Base-by-base conservation (phyloP, 257 asterid species). In the Mentha longifolia region DNA sequence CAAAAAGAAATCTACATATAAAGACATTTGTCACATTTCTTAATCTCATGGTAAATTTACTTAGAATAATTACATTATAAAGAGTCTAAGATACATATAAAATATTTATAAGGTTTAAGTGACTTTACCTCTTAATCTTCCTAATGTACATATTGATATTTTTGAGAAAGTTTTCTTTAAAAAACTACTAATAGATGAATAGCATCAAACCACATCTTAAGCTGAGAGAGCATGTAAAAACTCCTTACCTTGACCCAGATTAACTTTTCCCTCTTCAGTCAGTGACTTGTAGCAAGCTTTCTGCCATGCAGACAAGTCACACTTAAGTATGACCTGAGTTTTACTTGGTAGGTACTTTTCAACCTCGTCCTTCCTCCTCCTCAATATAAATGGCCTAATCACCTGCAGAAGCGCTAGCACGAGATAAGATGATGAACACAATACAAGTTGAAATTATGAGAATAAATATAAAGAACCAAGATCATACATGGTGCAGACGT, bases 271-370 rank as follows among this genome's bases (percentile, higher is more conserved):
- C 71, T 80, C 72, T 74, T 87, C 96, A 7, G 97, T 95, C 66
- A 95, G 94, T 88, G 90, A 97, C 88, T 88, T 95, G 84, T 94
- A 94, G 78, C 88, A 84, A 51, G 84, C 89, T 78, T 82, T 94
- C 78, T 94, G 98, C 98, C 98, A 94, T 22, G 97, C 96, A 55
- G 98, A 94, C 92, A 94, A 74, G 81, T 94, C 98, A 73, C 99
- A 95, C 77, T 95, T 95, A 41, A 95, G 85, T 75, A 95, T 85
- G 76, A 95, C 97, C 88, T 95, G 99, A 58, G 79, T 85, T 83
- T 95, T 95, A 83, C 94, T 83, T 19, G 98, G 99, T 63, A 95
- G 92, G 80, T 19, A 92, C 77, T 92, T 95, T 89, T 95, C 99
- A 75, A 95, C 99, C 86, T 95, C 99, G 67, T 89, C 96, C 76